phyloP scores from a whole-genome alignment of 345 rosid genomes.

The Eutrema heterophyllum region DNA sequence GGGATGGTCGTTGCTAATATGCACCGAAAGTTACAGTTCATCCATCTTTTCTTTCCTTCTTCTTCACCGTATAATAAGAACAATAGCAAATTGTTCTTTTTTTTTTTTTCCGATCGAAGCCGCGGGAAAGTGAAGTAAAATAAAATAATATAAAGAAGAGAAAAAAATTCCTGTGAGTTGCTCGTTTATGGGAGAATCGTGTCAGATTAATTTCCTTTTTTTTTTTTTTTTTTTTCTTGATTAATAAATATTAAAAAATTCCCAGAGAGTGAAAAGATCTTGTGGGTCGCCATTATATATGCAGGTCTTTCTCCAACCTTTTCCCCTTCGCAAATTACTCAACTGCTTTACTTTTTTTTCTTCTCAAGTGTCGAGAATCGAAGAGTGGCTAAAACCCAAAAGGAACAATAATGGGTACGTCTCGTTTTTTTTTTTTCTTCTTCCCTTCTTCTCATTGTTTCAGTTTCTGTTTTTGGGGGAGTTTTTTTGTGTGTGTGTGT shows the following conservation, averaged over 20 bases:
- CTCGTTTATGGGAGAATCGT: conserved; percentile 70
- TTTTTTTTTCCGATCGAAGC: background rate
- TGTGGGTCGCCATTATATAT: conserved; percentile 29
- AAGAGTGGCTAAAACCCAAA: conserved; percentile 8
- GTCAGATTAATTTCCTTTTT: conserved; percentile 41
- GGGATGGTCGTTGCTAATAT: background rate
- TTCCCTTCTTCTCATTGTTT: conserved; percentile 17
- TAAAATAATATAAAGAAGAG: background rate
- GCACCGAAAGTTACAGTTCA: conserved; percentile 23
- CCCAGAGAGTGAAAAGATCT: conserved; percentile 30
- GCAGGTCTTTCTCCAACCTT: conserved; percentile 26
- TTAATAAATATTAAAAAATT: conserved; percentile 21
- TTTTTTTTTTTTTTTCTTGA: background rate
- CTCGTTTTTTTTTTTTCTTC: background rate
- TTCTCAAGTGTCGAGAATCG: conserved; percentile 17
- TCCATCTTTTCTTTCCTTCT: conserved; percentile 8
- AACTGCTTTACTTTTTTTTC: background rate
- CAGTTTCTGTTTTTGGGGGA: conserved; percentile 8
- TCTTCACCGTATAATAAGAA: conserved; percentile 14
- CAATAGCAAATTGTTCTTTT: background rate
- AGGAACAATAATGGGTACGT: conserved; percentile 49
- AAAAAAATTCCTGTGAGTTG: conserved; percentile 28
- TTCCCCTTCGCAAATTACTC: background rate
- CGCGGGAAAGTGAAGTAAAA: conserved; percentile 1
- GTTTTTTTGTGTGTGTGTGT: background rate